These are phyloP conservation scores for Ophiostoma piceae DNA, from an alignment of 2,329 filamentous ascomycete genomes.

Conservation along the genomic window DNA sequence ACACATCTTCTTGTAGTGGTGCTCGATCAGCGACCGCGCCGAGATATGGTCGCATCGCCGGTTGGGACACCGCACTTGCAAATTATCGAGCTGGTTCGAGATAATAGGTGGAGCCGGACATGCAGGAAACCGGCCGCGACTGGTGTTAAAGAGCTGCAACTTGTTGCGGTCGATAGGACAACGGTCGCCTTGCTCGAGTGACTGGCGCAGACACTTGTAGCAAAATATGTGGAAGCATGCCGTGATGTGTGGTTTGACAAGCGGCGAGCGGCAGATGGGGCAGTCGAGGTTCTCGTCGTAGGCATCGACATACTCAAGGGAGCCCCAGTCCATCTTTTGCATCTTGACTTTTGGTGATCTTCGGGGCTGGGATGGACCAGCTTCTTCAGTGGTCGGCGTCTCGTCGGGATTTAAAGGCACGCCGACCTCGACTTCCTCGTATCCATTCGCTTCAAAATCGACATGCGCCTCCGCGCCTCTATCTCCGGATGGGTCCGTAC, in stretches of 20 bases:
- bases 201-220: slow-evolving; percentile 48
- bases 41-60: slow-evolving; percentile 48
- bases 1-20: slow-evolving; percentile 54
- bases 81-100: slow-evolving; percentile 55
- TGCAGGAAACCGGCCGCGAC: slow-evolving; percentile 22
- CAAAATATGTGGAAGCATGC: slow-evolving; percentile 62
- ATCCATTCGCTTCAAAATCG: neutral
- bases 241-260: slow-evolving; percentile 57
- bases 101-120: slow-evolving; percentile 43
- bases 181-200: slow-evolving; percentile 39
- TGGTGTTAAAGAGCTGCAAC: slow-evolving; percentile 34
- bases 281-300: slow-evolving; percentile 37
- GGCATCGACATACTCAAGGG: slow-evolving; percentile 33
- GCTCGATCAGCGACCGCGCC: slow-evolving; percentile 50
- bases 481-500: neutral
- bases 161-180: slow-evolving; percentile 57
- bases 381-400: neutral
- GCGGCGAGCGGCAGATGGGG: slow-evolving; percentile 51
- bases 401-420: neutral
- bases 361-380: neutral
- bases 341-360: slow-evolving; percentile 14
- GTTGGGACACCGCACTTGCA: slow-evolving; percentile 56
- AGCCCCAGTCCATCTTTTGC: slow-evolving; percentile 33
- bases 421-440: slow-evolving; percentile 4
- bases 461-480: neutral